These are phyloP conservation scores for Suhomyces taliae DNA, from an alignment of 1,139 yeast species.

Conservation along the genomic window DNA sequence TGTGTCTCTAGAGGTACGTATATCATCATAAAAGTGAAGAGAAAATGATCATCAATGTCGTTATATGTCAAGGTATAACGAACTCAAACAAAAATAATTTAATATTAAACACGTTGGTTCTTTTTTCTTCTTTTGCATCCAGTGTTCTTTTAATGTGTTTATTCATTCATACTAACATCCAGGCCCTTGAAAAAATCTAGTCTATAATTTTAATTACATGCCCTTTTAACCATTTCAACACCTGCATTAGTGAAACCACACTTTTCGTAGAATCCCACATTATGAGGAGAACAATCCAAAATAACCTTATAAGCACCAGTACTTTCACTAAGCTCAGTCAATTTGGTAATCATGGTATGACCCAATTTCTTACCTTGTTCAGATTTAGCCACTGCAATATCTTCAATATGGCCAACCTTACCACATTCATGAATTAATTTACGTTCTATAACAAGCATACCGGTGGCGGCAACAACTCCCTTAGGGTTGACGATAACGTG, in stretches of 20 bases:
- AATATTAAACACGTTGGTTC: background rate
- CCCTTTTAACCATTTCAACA: constrained; percentile 61
- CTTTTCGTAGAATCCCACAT: constrained; percentile 84
- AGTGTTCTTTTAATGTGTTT: background rate
- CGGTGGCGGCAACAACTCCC: constrained; percentile 49
- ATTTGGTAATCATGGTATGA: constrained; percentile 56
- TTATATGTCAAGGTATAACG: no score
- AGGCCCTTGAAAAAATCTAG: constrained; percentile 28
- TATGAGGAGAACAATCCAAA: constrained; percentile 81
- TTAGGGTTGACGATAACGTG: constrained; percentile 55
- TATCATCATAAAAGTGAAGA: background rate
- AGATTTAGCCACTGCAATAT: constrained; percentile 72
- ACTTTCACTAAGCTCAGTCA: constrained; percentile 58
- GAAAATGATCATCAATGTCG: constrained; percentile 2
- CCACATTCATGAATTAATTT: constrained; percentile 80
- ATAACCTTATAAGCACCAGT: constrained; percentile 85
- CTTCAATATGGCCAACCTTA: constrained; percentile 91
- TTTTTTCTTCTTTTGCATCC: background rate
- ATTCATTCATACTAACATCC: constrained; percentile 7
- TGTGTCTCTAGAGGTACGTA: constrained; percentile 55
- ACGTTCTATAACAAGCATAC: constrained; percentile 53
- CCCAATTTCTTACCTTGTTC: constrained; percentile 90
- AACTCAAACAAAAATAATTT: no score
- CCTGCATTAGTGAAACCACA: constrained; percentile 74
- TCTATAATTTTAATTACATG: constrained; percentile 9